Evolutionary conservation across 169 alveolate species (phyloP), one percentile per base, ranked within the genome.

Genomic region (Cystoisospora suis): DNA sequence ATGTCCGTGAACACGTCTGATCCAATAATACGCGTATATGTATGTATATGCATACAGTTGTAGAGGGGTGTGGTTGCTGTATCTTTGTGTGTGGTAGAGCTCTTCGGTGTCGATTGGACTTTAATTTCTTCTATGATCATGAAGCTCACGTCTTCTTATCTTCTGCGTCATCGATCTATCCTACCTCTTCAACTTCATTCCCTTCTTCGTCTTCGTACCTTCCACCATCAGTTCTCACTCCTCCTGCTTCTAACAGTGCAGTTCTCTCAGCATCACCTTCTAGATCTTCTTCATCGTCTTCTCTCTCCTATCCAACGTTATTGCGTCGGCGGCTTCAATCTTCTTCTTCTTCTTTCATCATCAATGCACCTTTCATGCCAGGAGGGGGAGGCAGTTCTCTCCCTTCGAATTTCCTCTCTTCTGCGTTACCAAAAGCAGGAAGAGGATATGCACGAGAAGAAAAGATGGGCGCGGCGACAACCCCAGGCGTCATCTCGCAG

Each of bases 121-220:
- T 70, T 32, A 87, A 87, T 44, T 85, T 42, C 34, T 87, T 87
- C 77, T 87, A 87, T 58, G 91, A 46, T 17, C 91, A 87, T 59
- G 86, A 87, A 65, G 40, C 75, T 12, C 91, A 87, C 29, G 29
- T 87, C 65, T 49, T 38, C 58, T 53, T 3, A n/a, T n/a, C n/a
- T n/a, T n/a, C n/a, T n/a, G n/a, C n/a, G n/a, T n/a, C n/a, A n/a
- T n/a, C n/a, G n/a, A n/a, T n/a, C n/a, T n/a, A n/a, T n/a, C n/a
- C n/a, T n/a, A n/a, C n/a, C n/a, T n/a, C n/a, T n/a, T n/a, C n/a
- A n/a, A n/a, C n/a, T n/a, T n/a, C n/a, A n/a, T n/a, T n/a, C n/a
- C n/a, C n/a, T n/a, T 53, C 65, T 53, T 23, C 65, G 65, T 53
- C 23, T 53, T 53, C 12, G 65, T 23, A 53, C 29, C 65, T 23